These are phyloP conservation scores for Monosporascus ibericus DNA, from an alignment of 2,329 filamentous ascomycete genomes.

Conservation along the genomic window DNA sequence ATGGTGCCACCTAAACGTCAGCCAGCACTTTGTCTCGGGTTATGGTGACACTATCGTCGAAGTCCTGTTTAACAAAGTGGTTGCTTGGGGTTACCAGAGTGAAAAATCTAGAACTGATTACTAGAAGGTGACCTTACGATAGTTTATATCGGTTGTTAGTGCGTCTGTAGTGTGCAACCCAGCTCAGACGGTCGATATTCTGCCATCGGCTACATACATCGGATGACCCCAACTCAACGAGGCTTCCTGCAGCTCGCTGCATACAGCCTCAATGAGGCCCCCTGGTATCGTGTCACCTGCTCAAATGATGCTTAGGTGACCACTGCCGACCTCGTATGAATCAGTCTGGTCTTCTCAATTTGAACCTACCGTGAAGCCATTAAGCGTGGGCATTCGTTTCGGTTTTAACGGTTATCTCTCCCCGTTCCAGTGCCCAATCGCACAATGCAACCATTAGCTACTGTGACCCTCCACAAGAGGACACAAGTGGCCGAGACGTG, in stretches of 20 bases:
- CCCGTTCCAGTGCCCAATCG: neutral
- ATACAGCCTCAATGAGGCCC: neutral
- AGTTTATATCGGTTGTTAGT: neutral
- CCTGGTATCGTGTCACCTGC: neutral
- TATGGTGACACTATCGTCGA: neutral
- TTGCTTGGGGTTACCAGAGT: too few species aligned
- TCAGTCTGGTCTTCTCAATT: neutral
- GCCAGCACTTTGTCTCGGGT: neutral
- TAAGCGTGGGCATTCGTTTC: neutral
- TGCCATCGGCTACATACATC: neutral
- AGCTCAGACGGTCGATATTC: neutral
- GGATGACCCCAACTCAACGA: neutral
- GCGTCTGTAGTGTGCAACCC: neutral
- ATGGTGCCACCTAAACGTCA: neutral
- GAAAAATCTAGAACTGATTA: neutral
- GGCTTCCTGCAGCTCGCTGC: neutral
- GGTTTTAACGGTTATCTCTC: neutral
- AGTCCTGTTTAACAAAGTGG: neutral
- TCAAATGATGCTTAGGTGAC: neutral
- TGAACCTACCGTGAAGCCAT: neutral
- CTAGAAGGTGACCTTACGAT: neutral
- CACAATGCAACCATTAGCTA: neutral
- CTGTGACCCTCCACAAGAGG: neutral
- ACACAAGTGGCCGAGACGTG: neutral
- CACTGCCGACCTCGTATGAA: neutral